Base-by-base conservation (phyloP, 768 basidiomycete genomes). In the Pulveroboletus ravenelii region DNA sequence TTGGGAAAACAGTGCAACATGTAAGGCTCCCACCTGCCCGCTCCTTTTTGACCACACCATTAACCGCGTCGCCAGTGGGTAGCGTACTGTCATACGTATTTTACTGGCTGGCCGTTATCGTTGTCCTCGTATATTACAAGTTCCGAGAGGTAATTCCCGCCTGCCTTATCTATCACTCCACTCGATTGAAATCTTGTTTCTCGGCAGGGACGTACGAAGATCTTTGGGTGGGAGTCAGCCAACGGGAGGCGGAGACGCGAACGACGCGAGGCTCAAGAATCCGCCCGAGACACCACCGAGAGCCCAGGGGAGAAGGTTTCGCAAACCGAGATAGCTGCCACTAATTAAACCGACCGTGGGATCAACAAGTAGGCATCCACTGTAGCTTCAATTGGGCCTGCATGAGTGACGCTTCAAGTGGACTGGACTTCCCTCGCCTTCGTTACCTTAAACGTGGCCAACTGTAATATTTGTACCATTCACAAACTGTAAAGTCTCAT, bases 101-200 rank as follows among this genome's bases (percentile, higher is more conserved):
- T 69, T 97, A 94, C 74, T 97, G 94, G 94, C 56, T 96, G 53
- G 80, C 84, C 12, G 88, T 87, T 57, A 82, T 94, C 41, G 78
- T 62, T 31, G 72, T 73, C 3, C 76, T 98, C 45, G 62, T 87
- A 45, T 78, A 70, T 56, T 70, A 88, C 74, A 90, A 90, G 69
- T 88, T 68, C 61, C 74, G 59, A 46, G 80, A 82, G 73, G 81
- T 76, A 53, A 49, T 10, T 31, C 7, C 6, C 1, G 3, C 1
- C 7, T 1, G 68, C 59, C 37, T 7, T 32, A 27, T 23, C 20
- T 23, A 23, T 23, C 20, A 23, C 20, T 23, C 20, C 20, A 5
- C 40, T 30, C 12, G 5, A 20, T 17, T 32, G 8, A 42, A 18
- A 15, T 15, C 2, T 9, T n/a, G 10, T 18, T 23, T 29, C 7